Conservation (phyloP, 164 flowering plant species). For the Vitis vinifera region DNA sequence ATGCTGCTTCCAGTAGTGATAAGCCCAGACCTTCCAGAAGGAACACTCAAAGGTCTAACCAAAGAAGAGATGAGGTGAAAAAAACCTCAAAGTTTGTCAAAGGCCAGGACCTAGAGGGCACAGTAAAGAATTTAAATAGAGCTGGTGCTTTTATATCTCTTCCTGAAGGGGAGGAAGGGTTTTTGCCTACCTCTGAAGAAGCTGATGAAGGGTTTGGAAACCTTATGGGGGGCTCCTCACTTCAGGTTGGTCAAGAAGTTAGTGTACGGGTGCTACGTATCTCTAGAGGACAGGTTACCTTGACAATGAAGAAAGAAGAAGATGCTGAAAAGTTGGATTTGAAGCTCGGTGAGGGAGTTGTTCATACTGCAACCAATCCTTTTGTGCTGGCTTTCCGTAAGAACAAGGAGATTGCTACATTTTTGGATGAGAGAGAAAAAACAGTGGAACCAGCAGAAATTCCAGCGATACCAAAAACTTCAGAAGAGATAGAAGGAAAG, state of each 20-base stretch:
- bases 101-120: conserved; percentile 81
- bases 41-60: conserved; percentile 29
- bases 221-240: conserved; percentile 58
- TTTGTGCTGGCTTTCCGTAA: conserved; percentile 83
- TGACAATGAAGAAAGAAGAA: conserved; percentile 87
- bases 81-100: conserved; percentile 67
- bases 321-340: conserved; percentile 31
- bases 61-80: conserved; percentile 38
- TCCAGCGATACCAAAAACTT: conserved; percentile 12
- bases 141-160: conserved; percentile 88
- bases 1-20: conserved; percentile 34
- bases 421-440: conserved; percentile 71
- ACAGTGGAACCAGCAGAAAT: conserved; percentile 25
- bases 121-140: conserved; percentile 75
- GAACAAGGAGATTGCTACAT: conserved; percentile 73
- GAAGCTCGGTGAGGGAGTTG: conserved; percentile 46
- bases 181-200: conserved; percentile 84
- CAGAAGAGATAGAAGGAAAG: conserved; percentile 23
- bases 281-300: conserved; percentile 70
- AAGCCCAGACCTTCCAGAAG: conserved; percentile 48
- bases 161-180: conserved; percentile 94
- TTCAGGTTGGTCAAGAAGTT: conserved; percentile 81
- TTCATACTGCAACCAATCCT: conserved; percentile 78
- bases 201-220: conserved; percentile 53
- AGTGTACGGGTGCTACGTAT: conserved; percentile 75